These are phyloP conservation scores for Penicillium digitatum DNA, from an alignment of 2,329 filamentous ascomycete species.

Conservation along the genomic window DNA sequence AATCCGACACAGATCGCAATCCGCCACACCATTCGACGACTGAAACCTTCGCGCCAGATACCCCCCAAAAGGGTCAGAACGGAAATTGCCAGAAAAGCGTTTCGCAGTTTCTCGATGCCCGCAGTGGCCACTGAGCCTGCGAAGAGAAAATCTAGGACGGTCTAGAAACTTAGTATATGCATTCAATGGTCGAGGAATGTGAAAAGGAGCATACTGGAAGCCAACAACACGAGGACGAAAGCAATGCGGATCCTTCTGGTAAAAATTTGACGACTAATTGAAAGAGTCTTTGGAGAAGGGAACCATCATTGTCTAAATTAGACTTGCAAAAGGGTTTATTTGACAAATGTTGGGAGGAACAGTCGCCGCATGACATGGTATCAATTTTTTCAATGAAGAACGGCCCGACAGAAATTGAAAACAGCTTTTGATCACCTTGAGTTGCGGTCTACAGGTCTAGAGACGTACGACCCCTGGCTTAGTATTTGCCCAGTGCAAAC, in stretches of 20 bases:
- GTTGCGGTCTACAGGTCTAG: background rate
- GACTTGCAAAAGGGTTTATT: background rate
- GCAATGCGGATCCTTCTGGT: slow-evolving; percentile 16
- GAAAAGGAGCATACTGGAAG: slow-evolving; percentile 8
- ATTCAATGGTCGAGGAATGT: background rate
- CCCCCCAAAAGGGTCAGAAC: slow-evolving; percentile 12
- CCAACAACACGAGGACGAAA: slow-evolving; percentile 16
- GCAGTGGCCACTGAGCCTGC: slow-evolving; percentile 17
- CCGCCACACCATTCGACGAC: slow-evolving; percentile 11
- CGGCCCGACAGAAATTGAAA: too few relatives aligned
- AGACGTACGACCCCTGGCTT: background rate
- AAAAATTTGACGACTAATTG: background rate
- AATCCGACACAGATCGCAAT: slow-evolving; percentile 14
- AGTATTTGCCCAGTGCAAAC: background rate
- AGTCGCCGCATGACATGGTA: background rate
- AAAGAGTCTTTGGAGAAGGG: background rate
- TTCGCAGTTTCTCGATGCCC: slow-evolving; percentile 12
- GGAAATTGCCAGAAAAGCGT: slow-evolving; percentile 13
- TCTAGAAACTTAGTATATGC: slow-evolving; percentile 4
- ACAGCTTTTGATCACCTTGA: background rate
- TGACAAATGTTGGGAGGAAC: background rate
- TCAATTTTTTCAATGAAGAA: background rate
- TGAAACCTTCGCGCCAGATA: slow-evolving; percentile 13
- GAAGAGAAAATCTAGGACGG: slow-evolving; percentile 16
- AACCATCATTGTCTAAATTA: background rate